These are phyloP conservation scores for Cairneyella variabilis DNA, from an alignment of 495 filamentous ascomycete genomes.

Conservation along the genomic window DNA sequence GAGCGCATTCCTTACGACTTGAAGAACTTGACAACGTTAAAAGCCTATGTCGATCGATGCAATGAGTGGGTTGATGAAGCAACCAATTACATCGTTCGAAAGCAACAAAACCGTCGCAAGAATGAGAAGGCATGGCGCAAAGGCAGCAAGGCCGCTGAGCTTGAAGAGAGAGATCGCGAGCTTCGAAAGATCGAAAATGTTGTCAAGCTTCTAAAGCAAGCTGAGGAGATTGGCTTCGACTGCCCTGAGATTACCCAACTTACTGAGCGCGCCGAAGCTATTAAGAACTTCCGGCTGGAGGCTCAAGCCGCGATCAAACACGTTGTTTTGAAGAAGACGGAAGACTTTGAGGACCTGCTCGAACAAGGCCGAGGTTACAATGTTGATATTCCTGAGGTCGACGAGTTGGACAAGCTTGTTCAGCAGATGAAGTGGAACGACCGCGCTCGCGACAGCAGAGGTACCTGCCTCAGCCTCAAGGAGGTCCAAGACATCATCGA, in stretches of 20 bases:
- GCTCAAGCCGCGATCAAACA: conserved; percentile 66
- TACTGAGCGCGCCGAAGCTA: conserved; percentile 81
- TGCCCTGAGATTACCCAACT: conserved; percentile 87
- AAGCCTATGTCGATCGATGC: conserved; percentile 87
- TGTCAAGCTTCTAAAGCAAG: conserved; percentile 74
- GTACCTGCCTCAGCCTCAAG: conserved; percentile 60
- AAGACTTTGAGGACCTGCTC: conserved; percentile 82
- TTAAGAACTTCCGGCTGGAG: conserved; percentile 79
- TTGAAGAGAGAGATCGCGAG: conserved; percentile 86
- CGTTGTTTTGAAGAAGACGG: conserved; percentile 52
- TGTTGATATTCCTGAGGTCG: conserved; percentile 91
- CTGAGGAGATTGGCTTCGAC: conserved; percentile 89
- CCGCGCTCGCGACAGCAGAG: conserved; percentile 60
- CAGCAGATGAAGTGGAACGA: conserved; percentile 89
- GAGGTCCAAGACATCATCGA: conserved; percentile 77
- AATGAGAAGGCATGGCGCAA: conserved; percentile 88
- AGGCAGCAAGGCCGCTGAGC: conserved; percentile 68
- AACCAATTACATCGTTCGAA: conserved; percentile 92
- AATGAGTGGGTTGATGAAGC: conserved; percentile 99
- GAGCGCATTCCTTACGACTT: conserved; percentile 96
- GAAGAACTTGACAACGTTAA: conserved; percentile 75
- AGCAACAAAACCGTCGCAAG: conserved; percentile 97
- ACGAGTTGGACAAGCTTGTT: conserved; percentile 72
- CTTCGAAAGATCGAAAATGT: conserved; percentile 89
- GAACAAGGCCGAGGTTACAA: conserved; percentile 87